Base-by-base conservation (phyloP, 345 rosid species). In the Dimocarpus longan region DNA sequence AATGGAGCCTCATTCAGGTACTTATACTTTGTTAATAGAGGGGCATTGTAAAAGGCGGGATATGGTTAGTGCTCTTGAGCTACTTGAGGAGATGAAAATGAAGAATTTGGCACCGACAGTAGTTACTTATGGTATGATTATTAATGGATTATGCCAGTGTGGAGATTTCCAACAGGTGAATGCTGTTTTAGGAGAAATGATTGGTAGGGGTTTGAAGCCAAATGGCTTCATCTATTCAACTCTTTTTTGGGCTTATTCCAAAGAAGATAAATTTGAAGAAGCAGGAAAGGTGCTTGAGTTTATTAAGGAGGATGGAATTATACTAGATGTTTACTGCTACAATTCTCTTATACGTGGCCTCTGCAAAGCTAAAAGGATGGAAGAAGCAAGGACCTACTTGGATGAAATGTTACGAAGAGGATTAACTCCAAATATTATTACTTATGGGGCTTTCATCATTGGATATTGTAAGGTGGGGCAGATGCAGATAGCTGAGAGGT, bases 251-350 rank as follows among this genome's bases (percentile, higher is more conserved):
- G 81, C 80, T 43, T 46, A 72, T 56, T 66, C 67, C 26, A 43
- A 73, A 67, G 22, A 76, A 70, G 76, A 80, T 24, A 75, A 26
- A 50, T 57, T 76, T 46, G 71, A 78, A 43, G 86, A 80, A 71
- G 86, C 84, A 5, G 52, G 68, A 37, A 75, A 71, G 56, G 66
- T 80, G 73, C 74, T 78, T 11, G 63, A 76, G 43, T 40, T 24
- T 59, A 83, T 83, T 82, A 66, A 43, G 59, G 67, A 63, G 52
- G 42, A 76, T 21, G 72, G 83, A 48, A 68, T 79, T 56, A 8
- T 50, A 8, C 86, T 81, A 13, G 86, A 83, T 76, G 81, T 76
- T 12, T 72, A 76, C 32, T 85, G 86, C 77, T 85, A 83, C 52
- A 85, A 83, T 73, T 60, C 77, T 43, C 21, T 80, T 21, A 83